phyloP scores from a whole-genome alignment of 2,329 filamentous ascomycete genomes.

The Grosmannia clavigera region DNA sequence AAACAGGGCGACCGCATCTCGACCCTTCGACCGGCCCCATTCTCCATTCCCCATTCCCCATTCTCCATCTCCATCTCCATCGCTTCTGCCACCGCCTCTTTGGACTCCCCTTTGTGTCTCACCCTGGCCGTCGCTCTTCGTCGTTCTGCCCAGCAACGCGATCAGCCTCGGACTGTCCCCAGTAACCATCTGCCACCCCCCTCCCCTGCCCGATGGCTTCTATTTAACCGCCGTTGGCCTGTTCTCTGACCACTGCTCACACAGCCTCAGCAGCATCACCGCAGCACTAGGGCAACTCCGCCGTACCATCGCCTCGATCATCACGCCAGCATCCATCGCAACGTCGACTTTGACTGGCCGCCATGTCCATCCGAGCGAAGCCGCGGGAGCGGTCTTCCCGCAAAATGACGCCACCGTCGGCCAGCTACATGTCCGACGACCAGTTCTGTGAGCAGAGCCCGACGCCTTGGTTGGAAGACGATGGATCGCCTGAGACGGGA shows the following conservation, averaged over 20 bases:
- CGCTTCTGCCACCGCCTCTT: neutral
- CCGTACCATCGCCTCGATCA: too few relatives aligned
- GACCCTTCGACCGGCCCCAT: neutral
- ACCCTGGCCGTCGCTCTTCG: neutral
- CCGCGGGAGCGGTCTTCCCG: slow-evolving; percentile 25
- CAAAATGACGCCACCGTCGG: slow-evolving; percentile 48
- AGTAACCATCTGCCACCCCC: neutral
- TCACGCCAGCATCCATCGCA: too few relatives aligned
- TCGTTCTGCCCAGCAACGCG: slow-evolving; percentile 1
- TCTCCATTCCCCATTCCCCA: neutral
- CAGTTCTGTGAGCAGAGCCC: slow-evolving; percentile 45
- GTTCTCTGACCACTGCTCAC: neutral
- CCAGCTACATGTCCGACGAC: slow-evolving; percentile 53
- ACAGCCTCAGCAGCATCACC: neutral
- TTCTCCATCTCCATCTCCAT: neutral
- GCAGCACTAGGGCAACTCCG: neutral
- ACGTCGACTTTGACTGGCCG: neutral
- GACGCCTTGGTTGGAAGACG: neutral
- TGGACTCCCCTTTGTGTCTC: neutral
- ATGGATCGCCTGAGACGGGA: too few relatives aligned
- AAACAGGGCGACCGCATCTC: neutral
- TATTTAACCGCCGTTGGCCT: neutral
- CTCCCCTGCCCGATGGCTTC: neutral
- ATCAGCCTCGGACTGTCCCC: neutral
- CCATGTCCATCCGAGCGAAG: slow-evolving; percentile 21